These are phyloP conservation scores for Verticillium albo-atrum DNA, from an alignment of 2,329 filamentous ascomycete genomes.

Conservation along the genomic window DNA sequence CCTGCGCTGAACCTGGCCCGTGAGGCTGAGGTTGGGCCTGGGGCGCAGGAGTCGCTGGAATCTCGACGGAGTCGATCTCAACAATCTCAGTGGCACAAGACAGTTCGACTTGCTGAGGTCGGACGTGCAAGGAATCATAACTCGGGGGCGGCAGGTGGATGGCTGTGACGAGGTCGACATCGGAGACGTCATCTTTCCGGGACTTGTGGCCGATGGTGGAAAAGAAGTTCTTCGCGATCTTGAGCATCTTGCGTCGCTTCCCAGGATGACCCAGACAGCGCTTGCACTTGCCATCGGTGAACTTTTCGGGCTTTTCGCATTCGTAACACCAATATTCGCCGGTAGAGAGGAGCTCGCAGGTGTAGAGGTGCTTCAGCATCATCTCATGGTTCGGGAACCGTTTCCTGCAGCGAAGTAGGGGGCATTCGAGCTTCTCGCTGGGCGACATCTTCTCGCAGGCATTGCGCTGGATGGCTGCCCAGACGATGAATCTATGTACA, in stretches of 20 bases:
- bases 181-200: constrained; percentile 26
- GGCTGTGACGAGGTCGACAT: constrained; percentile 24
- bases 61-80: constrained; percentile 46
- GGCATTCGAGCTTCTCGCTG: constrained; percentile 46
- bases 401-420: constrained; percentile 45
- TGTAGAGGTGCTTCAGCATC: constrained; percentile 49
- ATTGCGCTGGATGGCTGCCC: constrained; percentile 53
- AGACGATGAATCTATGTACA: constrained; percentile 50
- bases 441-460: constrained; percentile 40
- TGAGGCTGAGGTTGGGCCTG: background rate
- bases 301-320: constrained; percentile 46
- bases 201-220: constrained; percentile 45
- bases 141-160: constrained; percentile 34
- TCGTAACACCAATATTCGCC: constrained; percentile 55
- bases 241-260: constrained; percentile 46
- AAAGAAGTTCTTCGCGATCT: constrained; percentile 51
- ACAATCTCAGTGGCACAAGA: constrained; percentile 45
- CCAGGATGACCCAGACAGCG: constrained; percentile 45
- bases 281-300: constrained; percentile 47
- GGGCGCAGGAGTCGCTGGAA: constrained; percentile 13
- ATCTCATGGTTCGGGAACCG: constrained; percentile 46
- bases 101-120: constrained; percentile 35
- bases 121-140: constrained; percentile 37
- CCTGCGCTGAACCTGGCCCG: background rate
- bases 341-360: constrained; percentile 40